Percentiles rank a stretch among this genome's conserved stretches.
phyloP scores from a whole-genome alignment of 345 rosid genomes.

The Gossypium longicalyx region DNA sequence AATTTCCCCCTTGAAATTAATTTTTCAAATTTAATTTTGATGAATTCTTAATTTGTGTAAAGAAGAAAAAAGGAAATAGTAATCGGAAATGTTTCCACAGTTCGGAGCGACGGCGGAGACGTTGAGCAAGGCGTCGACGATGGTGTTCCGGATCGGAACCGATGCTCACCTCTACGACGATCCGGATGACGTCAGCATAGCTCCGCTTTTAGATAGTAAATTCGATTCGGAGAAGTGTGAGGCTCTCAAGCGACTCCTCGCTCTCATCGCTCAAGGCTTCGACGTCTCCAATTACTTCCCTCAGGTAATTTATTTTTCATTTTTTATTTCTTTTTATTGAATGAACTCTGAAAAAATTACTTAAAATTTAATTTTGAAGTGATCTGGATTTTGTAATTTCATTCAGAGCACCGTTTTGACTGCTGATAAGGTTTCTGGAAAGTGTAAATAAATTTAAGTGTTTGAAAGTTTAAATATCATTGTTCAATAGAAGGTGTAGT shows the following conservation, averaged over 20 bases:
- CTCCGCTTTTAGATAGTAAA: slow-evolving; percentile 81
- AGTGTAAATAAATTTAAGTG: too few relatives aligned
- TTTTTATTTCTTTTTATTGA: neutral
- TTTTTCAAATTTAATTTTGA: neutral
- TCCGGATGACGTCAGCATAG: slow-evolving; percentile 87
- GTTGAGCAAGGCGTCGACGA: slow-evolving; percentile 86
- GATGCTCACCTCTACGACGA: slow-evolving; percentile 98
- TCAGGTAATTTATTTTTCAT: slow-evolving; percentile 43
- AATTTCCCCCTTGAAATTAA: neutral
- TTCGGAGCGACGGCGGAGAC: slow-evolving; percentile 86
- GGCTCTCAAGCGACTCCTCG: slow-evolving; percentile 95
- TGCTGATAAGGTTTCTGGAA: too few relatives aligned
- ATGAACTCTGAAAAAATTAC: neutral
- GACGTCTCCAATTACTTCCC: slow-evolving; percentile 98
- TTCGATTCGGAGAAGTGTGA: slow-evolving; percentile 95
- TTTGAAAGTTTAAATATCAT: neutral
- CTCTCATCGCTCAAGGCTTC: slow-evolving; percentile 92
- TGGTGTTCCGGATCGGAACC: slow-evolving; percentile 81
- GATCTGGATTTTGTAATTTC: neutral
- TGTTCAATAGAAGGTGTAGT: neutral
- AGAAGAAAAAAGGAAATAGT: neutral
- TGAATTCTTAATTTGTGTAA: neutral
- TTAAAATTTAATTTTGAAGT: neutral
- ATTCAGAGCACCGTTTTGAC: neutral
- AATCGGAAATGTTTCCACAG: slow-evolving; percentile 52